These are phyloP conservation scores for Lasiosphaeria hispida DNA, from an alignment of 495 filamentous ascomycete genomes.

Conservation along the genomic window DNA sequence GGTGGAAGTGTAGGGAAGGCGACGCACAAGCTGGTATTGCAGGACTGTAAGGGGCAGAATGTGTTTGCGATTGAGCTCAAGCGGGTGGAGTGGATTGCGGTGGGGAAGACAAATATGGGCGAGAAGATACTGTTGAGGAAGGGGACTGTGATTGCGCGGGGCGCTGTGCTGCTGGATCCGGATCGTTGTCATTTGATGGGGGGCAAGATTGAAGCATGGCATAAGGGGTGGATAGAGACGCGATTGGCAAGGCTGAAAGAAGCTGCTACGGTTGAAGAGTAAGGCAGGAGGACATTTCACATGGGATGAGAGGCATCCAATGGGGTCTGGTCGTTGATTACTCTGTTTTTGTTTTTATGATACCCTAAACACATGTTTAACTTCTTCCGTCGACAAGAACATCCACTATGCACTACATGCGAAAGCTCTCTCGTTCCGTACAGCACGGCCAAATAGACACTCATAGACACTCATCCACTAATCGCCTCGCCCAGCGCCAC, in stretches of 20 bases:
- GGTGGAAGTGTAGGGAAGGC: slow-evolving; percentile 40
- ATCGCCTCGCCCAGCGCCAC: slow-evolving; percentile 35
- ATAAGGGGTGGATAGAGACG: slow-evolving; percentile 71
- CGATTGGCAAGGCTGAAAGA: slow-evolving; percentile 67
- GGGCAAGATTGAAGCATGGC: slow-evolving; percentile 80
- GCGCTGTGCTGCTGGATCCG: slow-evolving; percentile 73
- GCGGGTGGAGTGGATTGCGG: slow-evolving; percentile 59
- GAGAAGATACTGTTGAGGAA: slow-evolving; percentile 73
- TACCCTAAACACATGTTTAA: slow-evolving; percentile 8
- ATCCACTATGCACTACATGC: background rate
- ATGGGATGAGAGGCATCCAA: background rate
- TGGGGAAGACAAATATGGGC: slow-evolving; percentile 70
- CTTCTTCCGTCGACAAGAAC: background rate
- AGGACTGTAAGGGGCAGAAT: slow-evolving; percentile 71
- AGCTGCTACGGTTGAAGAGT: slow-evolving; percentile 46
- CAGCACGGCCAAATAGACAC: background rate
- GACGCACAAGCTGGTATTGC: slow-evolving; percentile 76
- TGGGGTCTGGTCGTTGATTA: too few species aligned
- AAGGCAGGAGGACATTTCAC: background rate
- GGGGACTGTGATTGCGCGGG: slow-evolving; percentile 64
- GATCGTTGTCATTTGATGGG: slow-evolving; percentile 64
- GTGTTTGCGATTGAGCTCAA: slow-evolving; percentile 73
- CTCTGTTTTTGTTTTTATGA: slow-evolving; percentile 1
- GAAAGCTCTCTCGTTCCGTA: background rate
- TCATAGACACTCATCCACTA: slow-evolving; percentile 4